These are phyloP conservation scores for Pestalotiopsis sp. DNA, from an alignment of 2,329 filamentous ascomycete genomes.

Conservation along the genomic window DNA sequence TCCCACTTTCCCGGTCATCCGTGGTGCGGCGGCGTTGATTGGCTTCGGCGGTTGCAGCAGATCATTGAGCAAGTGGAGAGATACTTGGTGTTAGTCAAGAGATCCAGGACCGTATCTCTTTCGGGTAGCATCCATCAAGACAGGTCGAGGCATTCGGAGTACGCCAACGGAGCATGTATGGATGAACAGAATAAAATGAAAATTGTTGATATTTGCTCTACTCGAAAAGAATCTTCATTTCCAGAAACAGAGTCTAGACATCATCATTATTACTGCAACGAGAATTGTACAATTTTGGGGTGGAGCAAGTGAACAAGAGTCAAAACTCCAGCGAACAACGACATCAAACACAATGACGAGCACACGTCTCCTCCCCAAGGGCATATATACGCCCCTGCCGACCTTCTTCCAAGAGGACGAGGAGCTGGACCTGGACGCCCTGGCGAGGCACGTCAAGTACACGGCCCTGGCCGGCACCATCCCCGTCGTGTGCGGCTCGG, in stretches of 20 bases:
- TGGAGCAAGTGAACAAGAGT: neutral
- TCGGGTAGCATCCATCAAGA: neutral
- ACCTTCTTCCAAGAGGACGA: conserved; percentile 60
- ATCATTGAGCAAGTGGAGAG: neutral
- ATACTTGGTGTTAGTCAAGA: neutral
- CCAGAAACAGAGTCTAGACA: no score
- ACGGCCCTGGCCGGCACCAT: conserved; percentile 67
- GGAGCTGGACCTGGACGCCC: conserved; percentile 53
- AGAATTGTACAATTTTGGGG: no score
- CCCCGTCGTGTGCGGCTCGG: conserved; percentile 70
- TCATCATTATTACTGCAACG: no score
- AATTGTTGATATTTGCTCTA: neutral
- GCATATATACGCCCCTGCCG: conserved; percentile 64
- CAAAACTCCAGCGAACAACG: neutral
- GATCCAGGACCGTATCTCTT: neutral
- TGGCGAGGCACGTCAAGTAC: conserved; percentile 54
- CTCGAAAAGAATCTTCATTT: neutral
- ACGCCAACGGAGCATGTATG: neutral
- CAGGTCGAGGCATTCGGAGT: neutral
- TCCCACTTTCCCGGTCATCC: neutral
- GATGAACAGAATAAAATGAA: neutral
- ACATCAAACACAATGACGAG: neutral
- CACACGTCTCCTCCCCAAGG: conserved; percentile 25
- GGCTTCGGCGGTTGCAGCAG: neutral
- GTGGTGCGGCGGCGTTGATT: neutral